Conservation (phyloP, 2,329 filamentous ascomycete species). For the Colletotrichum tropicale region DNA sequence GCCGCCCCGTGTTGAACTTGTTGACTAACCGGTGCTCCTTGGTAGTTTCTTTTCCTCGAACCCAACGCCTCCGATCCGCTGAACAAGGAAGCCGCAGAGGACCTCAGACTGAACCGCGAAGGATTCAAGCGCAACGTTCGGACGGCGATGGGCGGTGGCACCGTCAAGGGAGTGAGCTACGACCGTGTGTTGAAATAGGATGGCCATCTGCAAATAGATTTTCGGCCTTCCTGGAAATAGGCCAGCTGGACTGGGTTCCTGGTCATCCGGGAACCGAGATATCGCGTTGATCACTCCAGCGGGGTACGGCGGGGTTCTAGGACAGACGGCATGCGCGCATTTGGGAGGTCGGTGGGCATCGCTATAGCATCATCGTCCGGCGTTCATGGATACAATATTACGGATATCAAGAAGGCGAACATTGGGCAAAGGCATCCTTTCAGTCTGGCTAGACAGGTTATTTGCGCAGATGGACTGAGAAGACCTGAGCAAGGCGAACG, state of each 20-base stretch:
- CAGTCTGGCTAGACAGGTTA: not conserved
- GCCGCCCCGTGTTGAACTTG: not conserved
- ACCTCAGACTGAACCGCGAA: constrained; percentile 84
- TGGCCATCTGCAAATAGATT: not conserved
- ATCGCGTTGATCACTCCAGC: not conserved
- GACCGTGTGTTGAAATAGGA: constrained; percentile 76
- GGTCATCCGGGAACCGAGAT: not conserved
- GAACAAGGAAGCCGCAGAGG: constrained; percentile 97
- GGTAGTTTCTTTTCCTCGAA: constrained; percentile 93
- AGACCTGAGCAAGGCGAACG: not conserved
- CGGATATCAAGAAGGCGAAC: not conserved
- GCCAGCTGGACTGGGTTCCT: not conserved
- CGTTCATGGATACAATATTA: constrained; percentile 14
- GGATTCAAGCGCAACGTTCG: constrained; percentile 91
- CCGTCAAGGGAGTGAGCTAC: constrained; percentile 74
- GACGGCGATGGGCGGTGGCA: constrained; percentile 80
- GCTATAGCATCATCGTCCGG: constrained; percentile 16
- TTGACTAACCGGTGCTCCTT: constrained; percentile 23
- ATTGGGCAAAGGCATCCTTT: not conserved
- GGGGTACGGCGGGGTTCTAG: not conserved
- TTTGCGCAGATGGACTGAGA: not conserved
- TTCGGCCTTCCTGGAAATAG: not conserved
- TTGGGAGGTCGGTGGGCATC: constrained; percentile 9
- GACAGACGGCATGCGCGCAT: not conserved
- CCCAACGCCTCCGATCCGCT: constrained; percentile 97